Conservation (phyloP, 2,329 filamentous ascomycete species). For the Colletotrichum orchidophilum region DNA sequence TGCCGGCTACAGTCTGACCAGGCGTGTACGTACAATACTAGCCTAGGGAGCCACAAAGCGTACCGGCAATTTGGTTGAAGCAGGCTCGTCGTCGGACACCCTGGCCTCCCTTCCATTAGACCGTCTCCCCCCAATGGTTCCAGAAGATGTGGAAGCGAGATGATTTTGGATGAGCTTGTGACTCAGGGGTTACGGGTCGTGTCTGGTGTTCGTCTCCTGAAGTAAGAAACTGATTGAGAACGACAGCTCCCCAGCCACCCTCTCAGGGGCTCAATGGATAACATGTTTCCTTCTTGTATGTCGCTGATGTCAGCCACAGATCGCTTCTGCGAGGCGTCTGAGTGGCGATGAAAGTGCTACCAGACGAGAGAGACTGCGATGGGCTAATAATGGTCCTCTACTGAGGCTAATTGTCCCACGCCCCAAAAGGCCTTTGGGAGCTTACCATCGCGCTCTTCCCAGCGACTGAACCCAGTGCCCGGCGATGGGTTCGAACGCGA, state of each 20-base stretch:
- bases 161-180: background rate
- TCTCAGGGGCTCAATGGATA: background rate
- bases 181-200: background rate
- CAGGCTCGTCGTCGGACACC: background rate
- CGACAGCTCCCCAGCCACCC: background rate
- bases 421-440: background rate
- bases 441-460: background rate
- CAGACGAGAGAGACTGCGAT: background rate
- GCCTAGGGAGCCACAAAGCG: background rate
- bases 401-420: background rate
- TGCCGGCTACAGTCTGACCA: background rate
- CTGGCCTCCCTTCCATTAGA: background rate
- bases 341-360: background rate
- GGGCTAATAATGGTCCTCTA: background rate
- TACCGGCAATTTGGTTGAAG: conserved; percentile 4
- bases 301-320: background rate
- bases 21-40: background rate
- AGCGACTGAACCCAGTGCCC: background rate
- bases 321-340: background rate
- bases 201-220: background rate
- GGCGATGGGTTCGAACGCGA: background rate
- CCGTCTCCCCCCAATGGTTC: background rate
- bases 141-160: conserved; percentile 11
- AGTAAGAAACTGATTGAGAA: background rate
- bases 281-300: background rate